phyloP scores from a whole-genome alignment of 2,329 filamentous ascomycete genomes.

The Tolypocladium album region DNA sequence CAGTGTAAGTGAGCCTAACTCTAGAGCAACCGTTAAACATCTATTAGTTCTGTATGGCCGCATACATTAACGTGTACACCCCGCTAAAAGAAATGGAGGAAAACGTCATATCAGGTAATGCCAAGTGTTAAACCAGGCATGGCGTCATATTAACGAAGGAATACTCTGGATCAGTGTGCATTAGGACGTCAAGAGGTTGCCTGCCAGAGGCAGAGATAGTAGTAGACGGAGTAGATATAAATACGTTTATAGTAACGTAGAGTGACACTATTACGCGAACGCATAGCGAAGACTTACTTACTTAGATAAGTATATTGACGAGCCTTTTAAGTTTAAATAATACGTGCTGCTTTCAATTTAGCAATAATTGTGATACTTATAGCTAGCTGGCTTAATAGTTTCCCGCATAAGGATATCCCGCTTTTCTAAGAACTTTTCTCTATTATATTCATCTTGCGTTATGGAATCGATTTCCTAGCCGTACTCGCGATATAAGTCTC shows the following conservation, averaged over 20 bases:
- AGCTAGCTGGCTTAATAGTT: background rate
- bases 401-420: background rate
- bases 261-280: too few relatives aligned
- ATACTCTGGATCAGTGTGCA: too few relatives aligned
- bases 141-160: too few relatives aligned
- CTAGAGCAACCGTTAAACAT: background rate
- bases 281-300: too few relatives aligned
- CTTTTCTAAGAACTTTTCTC: background rate
- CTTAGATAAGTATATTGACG: too few relatives aligned
- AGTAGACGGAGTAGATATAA: too few relatives aligned
- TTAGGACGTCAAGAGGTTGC: too few relatives aligned
- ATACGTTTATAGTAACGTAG: too few relatives aligned
- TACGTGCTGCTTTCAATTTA: background rate
- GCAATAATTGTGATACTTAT: background rate
- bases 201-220: too few relatives aligned
- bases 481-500: background rate
- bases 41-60: background rate
- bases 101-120: background rate
- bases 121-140: background rate
- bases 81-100: background rate
- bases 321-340: too few relatives aligned
- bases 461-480: background rate
- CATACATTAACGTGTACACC: background rate
- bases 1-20: background rate
- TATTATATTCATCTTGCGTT: background rate